A percentile compares a stretch with the other conserved stretches of the same genome.
Evolutionary conservation across 345 rosid species (phyloP).

Genomic region (Brassica nigra): DNA sequence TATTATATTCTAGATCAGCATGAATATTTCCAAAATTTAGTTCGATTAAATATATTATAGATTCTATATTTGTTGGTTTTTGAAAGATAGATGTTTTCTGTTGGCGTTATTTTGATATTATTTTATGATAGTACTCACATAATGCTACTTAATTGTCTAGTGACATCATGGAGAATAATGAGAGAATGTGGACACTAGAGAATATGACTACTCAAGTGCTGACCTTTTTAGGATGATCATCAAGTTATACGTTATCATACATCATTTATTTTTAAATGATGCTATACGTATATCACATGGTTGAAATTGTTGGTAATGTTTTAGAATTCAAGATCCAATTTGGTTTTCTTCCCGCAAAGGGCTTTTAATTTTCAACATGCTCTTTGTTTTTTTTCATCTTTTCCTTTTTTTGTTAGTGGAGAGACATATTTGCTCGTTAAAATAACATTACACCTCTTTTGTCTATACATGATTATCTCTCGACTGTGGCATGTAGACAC

Average conservation of each 20-base stretch:
- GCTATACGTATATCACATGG: background rate
- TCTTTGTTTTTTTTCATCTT: background rate
- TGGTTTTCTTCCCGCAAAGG: slow-evolving; percentile 32
- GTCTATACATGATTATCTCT: slow-evolving; percentile 16
- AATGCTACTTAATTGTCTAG: slow-evolving; percentile 30
- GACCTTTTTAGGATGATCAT: slow-evolving; percentile 33
- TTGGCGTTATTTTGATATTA: slow-evolving; percentile 27
- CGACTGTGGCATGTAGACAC: background rate
- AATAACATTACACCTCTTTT: slow-evolving; percentile 32
- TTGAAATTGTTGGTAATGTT: slow-evolving; percentile 23
- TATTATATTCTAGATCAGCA: slow-evolving; percentile 18
- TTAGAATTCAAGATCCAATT: slow-evolving; percentile 32
- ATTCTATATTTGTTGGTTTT: slow-evolving; percentile 11
- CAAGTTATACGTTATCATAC: slow-evolving; percentile 1
- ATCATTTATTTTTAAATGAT: slow-evolving; percentile 14
- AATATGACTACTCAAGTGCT: slow-evolving; percentile 42
- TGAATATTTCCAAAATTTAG: slow-evolving; percentile 15
- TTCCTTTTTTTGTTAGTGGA: slow-evolving; percentile 37
- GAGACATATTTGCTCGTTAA: slow-evolving; percentile 35
- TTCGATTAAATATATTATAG: slow-evolving; percentile 12
- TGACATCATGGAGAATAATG: slow-evolving; percentile 44
- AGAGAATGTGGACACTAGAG: slow-evolving; percentile 44
- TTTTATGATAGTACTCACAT: slow-evolving; percentile 11
- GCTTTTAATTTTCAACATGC: slow-evolving; percentile 27
- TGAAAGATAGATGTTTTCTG: slow-evolving; percentile 24